Evolutionary conservation across 148 eudicot species (phyloP).

Genomic region (Rhododendron mucronatum): DNA sequence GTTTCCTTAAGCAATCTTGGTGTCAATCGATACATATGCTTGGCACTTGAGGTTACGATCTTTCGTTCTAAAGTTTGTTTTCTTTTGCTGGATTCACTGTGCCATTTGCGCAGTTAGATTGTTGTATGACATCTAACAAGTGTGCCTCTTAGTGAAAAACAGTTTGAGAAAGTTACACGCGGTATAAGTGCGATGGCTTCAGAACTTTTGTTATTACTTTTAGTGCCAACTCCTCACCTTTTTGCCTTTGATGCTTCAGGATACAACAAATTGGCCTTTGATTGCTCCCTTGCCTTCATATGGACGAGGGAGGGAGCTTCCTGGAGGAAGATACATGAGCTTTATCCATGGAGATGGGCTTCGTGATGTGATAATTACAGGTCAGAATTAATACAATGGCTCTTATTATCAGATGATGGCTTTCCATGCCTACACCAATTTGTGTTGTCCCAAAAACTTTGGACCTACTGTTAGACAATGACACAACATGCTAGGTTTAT

Average conservation of each 20-base stretch:
- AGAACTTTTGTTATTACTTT: neutral
- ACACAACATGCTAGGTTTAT: neutral
- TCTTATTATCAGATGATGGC: neutral
- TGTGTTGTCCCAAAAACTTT: neutral
- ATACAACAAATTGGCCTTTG: conserved; percentile 71
- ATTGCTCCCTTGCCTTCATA: conserved; percentile 89
- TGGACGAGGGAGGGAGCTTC: conserved; percentile 95
- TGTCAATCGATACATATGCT: neutral
- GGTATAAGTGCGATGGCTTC: conserved; percentile 5
- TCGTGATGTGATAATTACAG: conserved; percentile 86
- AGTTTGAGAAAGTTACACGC: neutral
- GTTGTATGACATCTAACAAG: neutral
- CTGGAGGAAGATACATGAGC: conserved; percentile 84
- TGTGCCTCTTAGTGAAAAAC: neutral
- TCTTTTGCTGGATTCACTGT: neutral
- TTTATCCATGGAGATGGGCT: conserved; percentile 86
- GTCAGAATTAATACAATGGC: conserved; percentile 31
- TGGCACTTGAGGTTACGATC: neutral
- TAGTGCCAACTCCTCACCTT: neutral
- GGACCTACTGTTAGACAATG: neutral
- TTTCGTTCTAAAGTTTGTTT: neutral
- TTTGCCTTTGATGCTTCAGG: conserved; percentile 39
- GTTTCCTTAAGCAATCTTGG: neutral
- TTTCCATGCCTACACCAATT: neutral
- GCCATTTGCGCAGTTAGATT: neutral